Percentiles rank a stretch among this genome's conserved stretches.
Conservation (phyloP, 495 filamentous ascomycete genomes). For the Paragyromitra xinjiangensis region DNA sequence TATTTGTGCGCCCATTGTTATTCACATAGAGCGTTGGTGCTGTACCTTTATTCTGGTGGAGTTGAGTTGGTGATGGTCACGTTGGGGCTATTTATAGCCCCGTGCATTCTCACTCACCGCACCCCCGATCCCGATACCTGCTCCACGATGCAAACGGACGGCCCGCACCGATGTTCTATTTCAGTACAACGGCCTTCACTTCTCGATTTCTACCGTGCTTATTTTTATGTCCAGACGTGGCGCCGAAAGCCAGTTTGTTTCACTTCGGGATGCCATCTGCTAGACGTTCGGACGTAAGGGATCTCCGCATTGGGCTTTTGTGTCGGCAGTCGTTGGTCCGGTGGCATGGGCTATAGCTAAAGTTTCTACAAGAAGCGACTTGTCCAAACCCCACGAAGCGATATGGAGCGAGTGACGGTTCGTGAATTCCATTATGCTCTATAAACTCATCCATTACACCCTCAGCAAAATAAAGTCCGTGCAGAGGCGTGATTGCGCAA, state of each 20-base stretch:
- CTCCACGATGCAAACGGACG: neutral
- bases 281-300: neutral
- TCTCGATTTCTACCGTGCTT: neutral
- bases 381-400: neutral
- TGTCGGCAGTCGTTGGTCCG: neutral
- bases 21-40: neutral
- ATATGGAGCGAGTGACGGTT: neutral
- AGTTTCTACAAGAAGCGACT: neutral
- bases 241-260: conserved; percentile 1
- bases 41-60: neutral
- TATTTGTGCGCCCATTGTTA: neutral
- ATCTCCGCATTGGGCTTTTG: neutral
- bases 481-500: neutral
- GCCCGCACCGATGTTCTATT: neutral
- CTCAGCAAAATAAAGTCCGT: neutral
- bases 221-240: neutral
- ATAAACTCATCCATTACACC: neutral
- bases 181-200: neutral
- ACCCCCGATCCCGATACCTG: neutral
- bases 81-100: conserved; percentile 17
- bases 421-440: neutral
- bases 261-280: neutral
- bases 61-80: conserved; percentile 6
- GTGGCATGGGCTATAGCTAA: neutral
- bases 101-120: neutral